Evolutionary conservation across 179 eudicot species (phyloP), one percentile per base, ranked within the genome.

Genomic region (Corrigiola litoralis): DNA sequence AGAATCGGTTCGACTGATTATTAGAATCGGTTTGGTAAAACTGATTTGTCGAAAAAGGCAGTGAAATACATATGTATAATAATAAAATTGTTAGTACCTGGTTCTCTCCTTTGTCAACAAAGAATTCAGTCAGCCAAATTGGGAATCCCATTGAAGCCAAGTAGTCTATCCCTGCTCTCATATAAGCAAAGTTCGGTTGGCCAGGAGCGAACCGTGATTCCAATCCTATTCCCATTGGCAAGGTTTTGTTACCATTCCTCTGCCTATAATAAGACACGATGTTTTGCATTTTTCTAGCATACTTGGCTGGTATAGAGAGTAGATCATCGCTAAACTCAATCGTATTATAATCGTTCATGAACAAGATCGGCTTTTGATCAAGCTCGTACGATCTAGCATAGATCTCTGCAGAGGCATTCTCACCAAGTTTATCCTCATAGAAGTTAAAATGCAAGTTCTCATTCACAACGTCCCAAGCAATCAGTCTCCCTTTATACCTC

Each of bases 391-490:
- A 75, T 52, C 11, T 38, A 3, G 45, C 58, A 59, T 67, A 84
- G 9, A 68, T 45, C 13, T 25, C 58, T 11, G 76, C 76, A 23
- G 90, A 76, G 7, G 79, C 78, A 49, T 76, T 56, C 23, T 40
- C 58, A 20, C 88, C 90, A 4, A 87, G 78, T 62, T 67, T 81
- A 33, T 70, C 72, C 46, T 87, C 90, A 46, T 68, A 87, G 51
- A 77, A 88, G 6, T 50, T 24, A 53, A 57, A 75, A 44, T 85
- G 89, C 60, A 90, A 41, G 46, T 85, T 82, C 59, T 85, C 92
- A 45, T 87, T 87, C 73, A 77, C 75, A 17, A 87, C 95, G 80
- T 87, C 95, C 97, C 97, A 88, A 21, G 77, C 79, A 20, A 82
- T 73, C 13, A 83, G 9, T 52, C 72, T 78, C 13, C 85, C 86